Evolutionary conservation across 2,329 filamentous ascomycete genomes (phyloP).

Genomic region (Microsporum canis): DNA sequence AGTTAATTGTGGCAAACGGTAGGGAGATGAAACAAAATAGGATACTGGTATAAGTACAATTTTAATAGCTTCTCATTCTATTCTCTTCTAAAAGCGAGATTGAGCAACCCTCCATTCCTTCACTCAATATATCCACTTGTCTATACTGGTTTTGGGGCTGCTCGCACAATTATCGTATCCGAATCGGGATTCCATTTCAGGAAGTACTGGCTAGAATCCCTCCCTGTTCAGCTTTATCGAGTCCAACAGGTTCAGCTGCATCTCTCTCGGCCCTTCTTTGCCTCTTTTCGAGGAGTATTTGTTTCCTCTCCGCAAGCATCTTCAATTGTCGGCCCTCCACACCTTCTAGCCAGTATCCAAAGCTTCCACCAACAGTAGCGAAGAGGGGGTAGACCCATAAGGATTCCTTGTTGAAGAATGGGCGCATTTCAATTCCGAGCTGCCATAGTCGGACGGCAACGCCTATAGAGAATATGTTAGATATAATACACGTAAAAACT

Average conservation of each 20-base stretch:
- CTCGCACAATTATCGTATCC: neutral
- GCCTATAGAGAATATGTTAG: slow-evolving; percentile 44
- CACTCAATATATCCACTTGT: neutral
- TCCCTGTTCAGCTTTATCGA: slow-evolving; percentile 25
- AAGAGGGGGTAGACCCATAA: slow-evolving; percentile 91
- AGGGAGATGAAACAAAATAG: neutral
- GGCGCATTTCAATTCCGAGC: slow-evolving; percentile 96
- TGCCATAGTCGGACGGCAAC: slow-evolving; percentile 89
- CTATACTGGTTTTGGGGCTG: neutral
- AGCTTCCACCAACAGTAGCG: slow-evolving; percentile 71
- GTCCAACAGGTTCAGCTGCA: slow-evolving; percentile 21
- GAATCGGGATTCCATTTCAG: slow-evolving; percentile 17
- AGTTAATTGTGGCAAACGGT: neutral
- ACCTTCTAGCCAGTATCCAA: slow-evolving; percentile 93
- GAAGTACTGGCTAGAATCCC: slow-evolving; percentile 28
- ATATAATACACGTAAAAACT: neutral
- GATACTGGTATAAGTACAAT: slow-evolving; percentile 2
- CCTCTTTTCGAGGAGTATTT: slow-evolving; percentile 77
- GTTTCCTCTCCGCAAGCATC: slow-evolving; percentile 66
- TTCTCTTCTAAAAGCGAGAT: neutral
- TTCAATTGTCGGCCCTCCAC: slow-evolving; percentile 73
- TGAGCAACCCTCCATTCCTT: neutral
- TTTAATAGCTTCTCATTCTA: neutral
- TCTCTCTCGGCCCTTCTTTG: slow-evolving; percentile 61
- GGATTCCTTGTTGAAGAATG: slow-evolving; percentile 71